phyloP scores from a whole-genome alignment of 2,329 filamentous ascomycete species.

The Fusarium coffeatum region DNA sequence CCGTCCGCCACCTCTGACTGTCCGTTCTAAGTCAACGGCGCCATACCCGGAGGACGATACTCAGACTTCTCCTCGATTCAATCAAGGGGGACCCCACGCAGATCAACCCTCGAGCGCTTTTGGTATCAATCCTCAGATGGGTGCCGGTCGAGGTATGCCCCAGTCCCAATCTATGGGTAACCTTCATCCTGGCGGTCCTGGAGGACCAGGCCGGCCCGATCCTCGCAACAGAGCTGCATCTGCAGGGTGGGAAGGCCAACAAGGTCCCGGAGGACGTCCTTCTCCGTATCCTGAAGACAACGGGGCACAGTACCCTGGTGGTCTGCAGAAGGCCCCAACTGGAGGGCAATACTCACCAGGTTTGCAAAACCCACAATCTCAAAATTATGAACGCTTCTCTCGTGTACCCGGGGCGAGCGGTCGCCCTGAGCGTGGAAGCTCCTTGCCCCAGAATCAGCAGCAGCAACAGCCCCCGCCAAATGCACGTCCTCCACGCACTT shows the following conservation, averaged over 20 bases:
- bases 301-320: slow-evolving; percentile 46
- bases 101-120: slow-evolving; percentile 65
- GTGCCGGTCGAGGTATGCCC: slow-evolving; percentile 52
- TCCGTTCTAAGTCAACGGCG: slow-evolving; percentile 61
- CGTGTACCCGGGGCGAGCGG: slow-evolving; percentile 49
- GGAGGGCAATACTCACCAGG: slow-evolving; percentile 39
- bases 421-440: slow-evolving; percentile 51
- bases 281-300: slow-evolving; percentile 45
- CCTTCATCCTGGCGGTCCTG: slow-evolving; percentile 56
- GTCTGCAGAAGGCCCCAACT: slow-evolving; percentile 46
- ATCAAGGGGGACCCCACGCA: slow-evolving; percentile 60
- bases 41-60: slow-evolving; percentile 77
- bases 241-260: slow-evolving; percentile 56
- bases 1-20: slow-evolving; percentile 62
- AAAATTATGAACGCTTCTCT: slow-evolving; percentile 49
- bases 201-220: slow-evolving; percentile 52
- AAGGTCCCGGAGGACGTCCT: slow-evolving; percentile 38
- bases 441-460: slow-evolving; percentile 44
- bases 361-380: slow-evolving; percentile 35
- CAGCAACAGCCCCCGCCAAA: slow-evolving; percentile 18
- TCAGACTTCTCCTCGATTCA: slow-evolving; percentile 55
- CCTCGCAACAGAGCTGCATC: slow-evolving; percentile 58
- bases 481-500: slow-evolving; percentile 39
- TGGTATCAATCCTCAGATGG: slow-evolving; percentile 62
- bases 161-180: slow-evolving; percentile 60